These are phyloP conservation scores for Nemania sp. DNA, from an alignment of 2,329 filamentous ascomycete genomes.

Conservation along the genomic window DNA sequence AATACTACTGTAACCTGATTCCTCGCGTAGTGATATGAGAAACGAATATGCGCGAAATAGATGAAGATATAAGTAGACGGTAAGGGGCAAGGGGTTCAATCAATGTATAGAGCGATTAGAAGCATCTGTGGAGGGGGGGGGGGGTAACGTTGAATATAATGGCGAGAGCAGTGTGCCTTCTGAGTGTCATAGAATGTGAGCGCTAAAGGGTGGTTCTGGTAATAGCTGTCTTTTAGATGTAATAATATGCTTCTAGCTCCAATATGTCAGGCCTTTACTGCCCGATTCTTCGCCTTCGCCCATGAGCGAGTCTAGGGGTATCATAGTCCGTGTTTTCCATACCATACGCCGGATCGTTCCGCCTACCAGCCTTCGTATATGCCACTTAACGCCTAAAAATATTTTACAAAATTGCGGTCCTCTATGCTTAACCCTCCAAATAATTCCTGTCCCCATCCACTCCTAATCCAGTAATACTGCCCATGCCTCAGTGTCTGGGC, in stretches of 20 bases:
- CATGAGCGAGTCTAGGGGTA: conserved; percentile 40
- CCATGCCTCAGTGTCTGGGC: conserved; percentile 44
- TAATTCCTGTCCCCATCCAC: neutral
- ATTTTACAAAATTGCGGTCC: neutral
- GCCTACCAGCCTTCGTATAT: neutral
- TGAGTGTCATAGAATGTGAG: too few species aligned
- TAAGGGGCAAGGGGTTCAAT: too few species aligned
- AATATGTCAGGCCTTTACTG: neutral
- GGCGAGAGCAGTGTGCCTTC: too few species aligned
- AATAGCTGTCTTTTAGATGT: neutral
- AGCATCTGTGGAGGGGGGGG: too few species aligned
- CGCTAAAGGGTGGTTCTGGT: neutral
- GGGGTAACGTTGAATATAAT: too few species aligned
- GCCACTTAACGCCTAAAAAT: conserved; percentile 20
- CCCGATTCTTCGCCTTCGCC: neutral
- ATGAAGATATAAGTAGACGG: too few species aligned
- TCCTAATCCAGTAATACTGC: conserved; percentile 18
- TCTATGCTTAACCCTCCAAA: neutral
- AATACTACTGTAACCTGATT: too few species aligned
- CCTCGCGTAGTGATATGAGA: too few species aligned
- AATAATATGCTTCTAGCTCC: neutral
- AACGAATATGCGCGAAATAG: too few species aligned
- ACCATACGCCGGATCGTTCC: conserved; percentile 16
- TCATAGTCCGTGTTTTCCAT: conserved; percentile 35
- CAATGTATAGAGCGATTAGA: too few species aligned